Evolutionary conservation across 2,329 filamentous ascomycete species (phyloP), one percentile per base, ranked within the genome.

Genomic region (Fusarium veterinarium): DNA sequence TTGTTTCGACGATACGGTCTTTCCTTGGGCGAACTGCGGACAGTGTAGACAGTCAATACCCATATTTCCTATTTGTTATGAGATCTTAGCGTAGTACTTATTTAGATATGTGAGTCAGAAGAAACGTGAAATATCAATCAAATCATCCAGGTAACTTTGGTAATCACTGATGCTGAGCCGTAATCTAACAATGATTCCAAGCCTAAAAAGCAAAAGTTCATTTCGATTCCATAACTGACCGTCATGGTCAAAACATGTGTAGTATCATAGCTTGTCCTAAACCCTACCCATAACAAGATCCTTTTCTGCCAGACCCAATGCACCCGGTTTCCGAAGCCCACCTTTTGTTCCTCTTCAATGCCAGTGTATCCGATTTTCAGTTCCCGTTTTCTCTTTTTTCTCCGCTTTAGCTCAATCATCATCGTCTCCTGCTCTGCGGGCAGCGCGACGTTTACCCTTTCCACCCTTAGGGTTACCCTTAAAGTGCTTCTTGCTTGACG

Each of bases 401-500:
- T 45, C 53, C 28, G 83, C 83, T 41, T 81, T 88, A 35, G 7
- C 60, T 60, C 60, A 78, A 51, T 77, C 75, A 14, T 78, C 76
- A 30, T 76, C 74, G 17, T 63, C 69, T 25, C 56, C 60, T 3
- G 46, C 68, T 45, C 67, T 72, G 19, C 72, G 74, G 40, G 64
- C 74, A 31, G 64, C 46, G 17, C 76, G 74, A n/a, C 75, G 73
- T 79, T 87, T 89, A 67, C 86, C 85, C 79, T 89, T 92, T 67
- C 80, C 81, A 48, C 86, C 88, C 81, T 87, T 91, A 71, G 89
- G 88, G 44, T 91, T 90, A n/a, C 89, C 92, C 84, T 97, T 97
- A 83, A 94, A 96, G 83, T 99, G 96, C 86, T 98, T 98, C 90
- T 99, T 99, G 64, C 91, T 89, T 57, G 86, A 86, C 64, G 86